Evolutionary conservation across 2,329 filamentous ascomycete species (phyloP), one percentile per base, ranked within the genome.

Genomic region (Cladosporium austrohemisphaericum): DNA sequence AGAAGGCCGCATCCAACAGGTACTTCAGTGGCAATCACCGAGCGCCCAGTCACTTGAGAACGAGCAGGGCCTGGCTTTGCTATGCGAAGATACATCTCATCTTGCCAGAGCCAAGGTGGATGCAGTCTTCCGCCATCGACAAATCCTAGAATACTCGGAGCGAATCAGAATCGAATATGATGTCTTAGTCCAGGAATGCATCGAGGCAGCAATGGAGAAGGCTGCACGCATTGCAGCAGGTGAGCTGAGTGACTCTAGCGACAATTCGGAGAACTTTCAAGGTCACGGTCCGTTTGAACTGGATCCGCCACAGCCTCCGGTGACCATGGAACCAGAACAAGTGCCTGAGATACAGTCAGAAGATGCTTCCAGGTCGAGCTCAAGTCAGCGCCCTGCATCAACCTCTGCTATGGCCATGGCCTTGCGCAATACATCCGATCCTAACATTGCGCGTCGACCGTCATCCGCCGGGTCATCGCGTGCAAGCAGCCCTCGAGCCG

Each of bases 21-120:
- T 98, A 5, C 68, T 94, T 57, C 90, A 96, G 65, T 98, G 94
- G 93, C 90, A 95, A 63, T 95, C 92, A 4, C 93, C 93, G 1
- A 91, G 88, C 60, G 86, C 85, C 41, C 92, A 92, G 61, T 93
- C 90, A 0, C 71, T 95, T 13, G 93, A 98, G 55, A 90, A 96
- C 65, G 92, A 97, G 65, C 88, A 94, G 62, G 93, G 93, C 0
- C 74, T 98, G 19, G 85, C 89, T 29, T 69, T 90, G 20, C 73
- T 98, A n/a, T 95, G 90, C 65, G 80, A 87, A 11, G 93, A 98
- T 64, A 97, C 91, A 0, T 89, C 93, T 65, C 84, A 80, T 61
- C 80, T 89, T 31, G 87, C 91, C 20, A 88, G 84, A 61, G 80
- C 86, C 36, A 98, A 98, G 66, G 88, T 97, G 1, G 93, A 98